These are phyloP conservation scores for Cinnamomum micranthum DNA, from an alignment of 164 flowering plant genomes.

Conservation along the genomic window DNA sequence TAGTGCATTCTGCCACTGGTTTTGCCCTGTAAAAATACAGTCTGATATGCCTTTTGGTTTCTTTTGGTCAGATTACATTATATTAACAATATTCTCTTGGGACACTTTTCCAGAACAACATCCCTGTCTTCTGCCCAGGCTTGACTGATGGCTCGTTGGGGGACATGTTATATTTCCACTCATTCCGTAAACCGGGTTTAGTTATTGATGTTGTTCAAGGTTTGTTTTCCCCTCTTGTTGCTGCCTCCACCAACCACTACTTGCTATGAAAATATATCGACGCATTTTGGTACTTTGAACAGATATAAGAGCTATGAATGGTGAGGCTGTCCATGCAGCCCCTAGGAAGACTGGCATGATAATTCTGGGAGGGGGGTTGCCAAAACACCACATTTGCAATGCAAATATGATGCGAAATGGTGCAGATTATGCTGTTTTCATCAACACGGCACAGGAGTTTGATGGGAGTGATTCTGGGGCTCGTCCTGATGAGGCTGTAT, in stretches of 20 bases:
- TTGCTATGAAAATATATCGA: neutral
- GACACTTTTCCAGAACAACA: slow-evolving; percentile 44
- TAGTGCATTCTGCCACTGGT: no score
- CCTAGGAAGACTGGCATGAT: slow-evolving; percentile 88
- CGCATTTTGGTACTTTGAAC: slow-evolving; percentile 9
- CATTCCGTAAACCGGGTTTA: slow-evolving; percentile 71
- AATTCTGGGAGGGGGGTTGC: slow-evolving; percentile 90
- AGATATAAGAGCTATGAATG: slow-evolving; percentile 90
- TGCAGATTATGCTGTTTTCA: slow-evolving; percentile 91
- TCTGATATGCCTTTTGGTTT: no score
- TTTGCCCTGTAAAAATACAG: no score
- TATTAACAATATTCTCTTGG: neutral
- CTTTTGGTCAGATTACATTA: neutral
- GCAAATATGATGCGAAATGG: slow-evolving; percentile 99
- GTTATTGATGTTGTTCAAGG: slow-evolving; percentile 86
- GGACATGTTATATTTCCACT: slow-evolving; percentile 95
- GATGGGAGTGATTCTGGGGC: slow-evolving; percentile 99
- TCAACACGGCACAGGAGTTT: slow-evolving; percentile 95
- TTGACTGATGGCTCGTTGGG: slow-evolving; percentile 94
- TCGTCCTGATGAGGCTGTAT: slow-evolving; percentile 93
- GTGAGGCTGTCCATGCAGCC: slow-evolving; percentile 84
- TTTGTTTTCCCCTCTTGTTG: slow-evolving; percentile 13
- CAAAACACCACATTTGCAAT: slow-evolving; percentile 96
- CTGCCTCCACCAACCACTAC: neutral
- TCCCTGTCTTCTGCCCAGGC: slow-evolving; percentile 91